Evolutionary conservation across 1,284 basidiomycete genomes (phyloP).

Genomic region (Ustilago tritici): DNA sequence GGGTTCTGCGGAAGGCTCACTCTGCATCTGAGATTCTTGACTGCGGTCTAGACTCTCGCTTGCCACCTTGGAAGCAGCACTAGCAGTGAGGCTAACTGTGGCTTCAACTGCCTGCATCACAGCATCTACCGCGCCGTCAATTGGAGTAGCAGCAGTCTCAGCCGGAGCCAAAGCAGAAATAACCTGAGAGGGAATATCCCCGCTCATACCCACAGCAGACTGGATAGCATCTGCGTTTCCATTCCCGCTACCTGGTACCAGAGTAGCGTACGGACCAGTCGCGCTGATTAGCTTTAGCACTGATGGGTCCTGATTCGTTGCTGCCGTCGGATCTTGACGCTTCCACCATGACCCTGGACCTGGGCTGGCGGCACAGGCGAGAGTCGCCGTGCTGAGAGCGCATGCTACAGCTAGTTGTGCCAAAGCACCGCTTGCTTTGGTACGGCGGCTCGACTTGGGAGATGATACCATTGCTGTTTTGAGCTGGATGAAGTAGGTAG

Average conservation of each 20-base stretch:
- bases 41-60: slow-evolving; percentile 15
- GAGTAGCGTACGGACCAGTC: slow-evolving; percentile 30
- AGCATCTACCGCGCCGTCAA: not conserved
- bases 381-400: slow-evolving; percentile 2
- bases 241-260: slow-evolving; percentile 19
- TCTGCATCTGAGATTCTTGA: slow-evolving; percentile 19
- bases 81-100: slow-evolving; percentile 3
- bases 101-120: slow-evolving; percentile 24
- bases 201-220: slow-evolving; percentile 37
- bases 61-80: slow-evolving; percentile 23
- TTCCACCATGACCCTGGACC: slow-evolving; percentile 22
- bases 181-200: slow-evolving; percentile 13
- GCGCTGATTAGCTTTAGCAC: slow-evolving; percentile 40
- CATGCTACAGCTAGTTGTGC: slow-evolving; percentile 22
- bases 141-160: slow-evolving; percentile 5
- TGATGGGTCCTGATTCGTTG: slow-evolving; percentile 10
- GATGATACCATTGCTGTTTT: not conserved
- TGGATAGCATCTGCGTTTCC: slow-evolving; percentile 24
- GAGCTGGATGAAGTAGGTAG: not conserved
- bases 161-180: slow-evolving; percentile 4
- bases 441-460: not conserved
- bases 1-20: slow-evolving; percentile 5
- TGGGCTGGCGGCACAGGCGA: slow-evolving; percentile 13
- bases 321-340: slow-evolving; percentile 15
- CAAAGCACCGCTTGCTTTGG: slow-evolving; percentile 9